Evolutionary conservation across 169 alveolate genomes (phyloP), one percentile per base, ranked within the genome.

Genomic region (Eimeria necatrix): DNA sequence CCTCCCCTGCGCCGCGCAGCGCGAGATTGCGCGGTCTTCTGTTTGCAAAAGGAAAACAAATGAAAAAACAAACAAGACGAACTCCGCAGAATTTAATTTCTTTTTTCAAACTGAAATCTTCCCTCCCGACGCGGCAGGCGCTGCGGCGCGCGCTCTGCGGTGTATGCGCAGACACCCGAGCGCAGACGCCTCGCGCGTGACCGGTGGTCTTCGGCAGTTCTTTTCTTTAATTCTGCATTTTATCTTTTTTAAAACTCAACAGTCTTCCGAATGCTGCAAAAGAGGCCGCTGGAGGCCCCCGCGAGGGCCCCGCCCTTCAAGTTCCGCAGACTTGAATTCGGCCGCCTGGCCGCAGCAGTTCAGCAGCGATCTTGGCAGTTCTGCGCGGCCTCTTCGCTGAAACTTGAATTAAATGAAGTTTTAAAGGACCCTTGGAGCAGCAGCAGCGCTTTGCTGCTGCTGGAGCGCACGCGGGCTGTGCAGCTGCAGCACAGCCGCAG

Each of bases 391-490:
- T 73, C 22, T 73, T 46, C 18, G 24, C 26, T 26, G 52, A 73
- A 16, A 26, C 4, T 32, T 24, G 85, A 73, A 3, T 73, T 12
- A 5, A 68, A 4, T 22, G 46, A 68, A 68, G 46, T 5, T 4
- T 5, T 4, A 68, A 68, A 0, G 48, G 14, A 68, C 5, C 20
- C 16, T n/a, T 7, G 41, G 16, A 64, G 76, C 46, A 32, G 20
- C 20, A 20, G 41, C 81, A 86, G 68, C 22, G 93, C 93, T 8
- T 86, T 86, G 59, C 83, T 24, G 83, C 59, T 74, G 41, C 93
- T 83, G 4, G 93, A 26, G 16, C 70, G 64, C n/a, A 86, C 48
- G 3, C 4, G 26, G 9, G 84, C 84, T 14, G 41, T 32, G 41
- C 41, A 32, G 41, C 41, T 0, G 41, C 41, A 32, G 41, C 41